phyloP scores from a whole-genome alignment of 1,284 basidiomycete species.

The Porogramme epimiltina region DNA sequence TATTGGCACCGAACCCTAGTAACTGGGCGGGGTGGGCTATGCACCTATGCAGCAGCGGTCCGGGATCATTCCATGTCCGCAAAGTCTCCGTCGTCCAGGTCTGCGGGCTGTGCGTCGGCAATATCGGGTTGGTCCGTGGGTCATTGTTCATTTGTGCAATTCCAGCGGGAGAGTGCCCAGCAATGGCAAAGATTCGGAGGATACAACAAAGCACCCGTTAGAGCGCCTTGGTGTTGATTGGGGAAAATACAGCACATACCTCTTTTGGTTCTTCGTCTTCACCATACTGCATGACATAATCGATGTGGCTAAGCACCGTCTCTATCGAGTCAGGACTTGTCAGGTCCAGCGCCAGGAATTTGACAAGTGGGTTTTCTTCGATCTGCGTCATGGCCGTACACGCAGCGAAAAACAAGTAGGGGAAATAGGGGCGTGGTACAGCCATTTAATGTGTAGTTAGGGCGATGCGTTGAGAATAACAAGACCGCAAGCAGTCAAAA shows the following conservation, averaged over 20 bases:
- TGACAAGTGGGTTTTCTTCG: constrained; percentile 97
- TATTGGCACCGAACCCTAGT: constrained; percentile 3
- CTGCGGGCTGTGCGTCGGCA: constrained; percentile 61
- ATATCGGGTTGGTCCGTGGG: no score
- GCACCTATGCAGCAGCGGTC: not conserved
- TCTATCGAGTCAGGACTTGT: constrained; percentile 90
- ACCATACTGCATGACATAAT: constrained; percentile 96
- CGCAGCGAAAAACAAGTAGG: not conserved
- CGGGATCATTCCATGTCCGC: constrained; percentile 61
- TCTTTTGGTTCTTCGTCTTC: constrained; percentile 93
- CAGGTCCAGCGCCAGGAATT: constrained; percentile 94
- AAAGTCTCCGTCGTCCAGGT: constrained; percentile 89
- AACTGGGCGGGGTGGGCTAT: not conserved
- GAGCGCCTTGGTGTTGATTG: no score
- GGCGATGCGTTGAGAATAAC: no score
- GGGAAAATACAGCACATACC: constrained; percentile 42
- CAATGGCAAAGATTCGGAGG: not conserved
- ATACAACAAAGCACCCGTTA: not conserved
- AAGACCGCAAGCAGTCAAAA: no score
- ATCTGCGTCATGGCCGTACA: constrained; percentile 58
- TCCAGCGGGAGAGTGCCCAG: constrained; percentile 1
- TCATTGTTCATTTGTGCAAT: constrained; percentile 1
- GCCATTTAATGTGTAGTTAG: not conserved
- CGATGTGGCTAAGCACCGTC: constrained; percentile 91
- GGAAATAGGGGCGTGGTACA: not conserved